Percentiles rank a stretch among this genome's conserved stretches.
Conservation (phyloP, 2,329 filamentous ascomycete species). For the Magnaporthales sp. region DNA sequence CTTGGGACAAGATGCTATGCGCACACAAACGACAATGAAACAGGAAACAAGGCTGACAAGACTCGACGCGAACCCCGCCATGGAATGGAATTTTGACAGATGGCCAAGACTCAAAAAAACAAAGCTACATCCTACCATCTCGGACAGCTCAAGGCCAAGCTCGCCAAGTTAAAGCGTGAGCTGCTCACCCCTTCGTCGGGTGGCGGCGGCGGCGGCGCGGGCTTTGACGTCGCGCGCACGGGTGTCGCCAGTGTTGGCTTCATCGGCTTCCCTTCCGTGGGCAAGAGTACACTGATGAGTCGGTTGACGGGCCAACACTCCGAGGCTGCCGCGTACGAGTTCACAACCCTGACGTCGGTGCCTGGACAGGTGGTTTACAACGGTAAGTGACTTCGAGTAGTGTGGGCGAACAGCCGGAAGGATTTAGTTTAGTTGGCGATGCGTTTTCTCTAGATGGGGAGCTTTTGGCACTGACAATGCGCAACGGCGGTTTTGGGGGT, state of each 20-base stretch:
- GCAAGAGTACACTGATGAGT: slow-evolving; percentile 97
- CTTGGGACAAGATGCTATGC: too few relatives aligned
- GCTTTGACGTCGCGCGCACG: slow-evolving; percentile 96
- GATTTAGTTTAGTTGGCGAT: background rate
- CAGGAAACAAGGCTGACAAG: background rate
- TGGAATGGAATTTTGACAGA: slow-evolving; percentile 37
- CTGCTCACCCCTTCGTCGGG: slow-evolving; percentile 78
- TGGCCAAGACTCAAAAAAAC: slow-evolving; percentile 96
- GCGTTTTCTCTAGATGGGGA: background rate
- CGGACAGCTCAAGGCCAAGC: slow-evolving; percentile 94
- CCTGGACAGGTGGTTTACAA: slow-evolving; percentile 96
- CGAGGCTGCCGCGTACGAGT: slow-evolving; percentile 95
- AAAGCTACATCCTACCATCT: slow-evolving; percentile 91
- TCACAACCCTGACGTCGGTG: slow-evolving; percentile 95
- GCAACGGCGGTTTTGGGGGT: background rate
- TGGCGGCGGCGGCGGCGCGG: slow-evolving; percentile 75
- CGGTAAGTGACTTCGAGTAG: slow-evolving; percentile 32
- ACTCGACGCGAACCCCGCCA: background rate
- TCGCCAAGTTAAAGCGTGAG: slow-evolving; percentile 95
- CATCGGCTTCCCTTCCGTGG: slow-evolving; percentile 96
- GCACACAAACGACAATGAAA: background rate
- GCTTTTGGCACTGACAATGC: background rate
- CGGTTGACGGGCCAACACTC: slow-evolving; percentile 92
- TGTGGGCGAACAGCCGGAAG: background rate
- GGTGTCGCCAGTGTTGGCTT: slow-evolving; percentile 96